Conservation (phyloP, 2,329 filamentous ascomycete species). For the Sphaerostilbella broomeana region DNA sequence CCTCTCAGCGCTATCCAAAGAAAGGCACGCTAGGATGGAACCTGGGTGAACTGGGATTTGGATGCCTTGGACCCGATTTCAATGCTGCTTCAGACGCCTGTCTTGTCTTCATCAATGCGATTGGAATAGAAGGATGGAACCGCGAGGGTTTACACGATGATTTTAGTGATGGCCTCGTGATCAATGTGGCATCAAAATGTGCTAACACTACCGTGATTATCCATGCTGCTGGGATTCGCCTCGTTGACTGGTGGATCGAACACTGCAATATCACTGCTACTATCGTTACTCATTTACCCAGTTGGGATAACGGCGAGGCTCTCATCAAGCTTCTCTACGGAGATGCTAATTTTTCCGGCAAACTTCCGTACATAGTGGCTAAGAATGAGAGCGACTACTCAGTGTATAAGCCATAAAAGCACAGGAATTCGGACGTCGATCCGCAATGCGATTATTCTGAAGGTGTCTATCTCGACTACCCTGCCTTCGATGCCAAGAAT, state of each 20-base stretch:
- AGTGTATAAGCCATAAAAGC: constrained; percentile 37
- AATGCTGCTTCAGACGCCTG: constrained; percentile 48
- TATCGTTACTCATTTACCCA: constrained; percentile 57
- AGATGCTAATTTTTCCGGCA: constrained; percentile 45
- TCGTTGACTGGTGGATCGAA: constrained; percentile 59
- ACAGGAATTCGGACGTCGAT: constrained; percentile 25
- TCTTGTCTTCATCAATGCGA: constrained; percentile 77
- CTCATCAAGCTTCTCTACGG: constrained; percentile 54
- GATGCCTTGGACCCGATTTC: constrained; percentile 26
- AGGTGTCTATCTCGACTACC: constrained; percentile 49
- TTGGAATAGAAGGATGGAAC: constrained; percentile 72
- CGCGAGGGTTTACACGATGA: constrained; percentile 62
- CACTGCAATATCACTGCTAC: constrained; percentile 59
- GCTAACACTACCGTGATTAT: constrained; percentile 57
- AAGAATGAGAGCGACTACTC: constrained; percentile 46
- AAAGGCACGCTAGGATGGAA: constrained; percentile 44
- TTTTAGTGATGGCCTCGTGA: constrained; percentile 53
- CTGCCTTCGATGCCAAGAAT: constrained; percentile 42
- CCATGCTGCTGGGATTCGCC: constrained; percentile 55
- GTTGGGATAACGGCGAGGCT: constrained; percentile 55
- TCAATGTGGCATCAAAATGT: constrained; percentile 53
- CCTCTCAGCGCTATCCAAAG: constrained; percentile 53
- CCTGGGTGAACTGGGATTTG: constrained; percentile 46
- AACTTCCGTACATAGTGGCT: constrained; percentile 57
- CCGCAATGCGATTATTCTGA: constrained; percentile 58